phyloP scores from a whole-genome alignment of 148 eudicot species.

The Arbutus unedo region DNA sequence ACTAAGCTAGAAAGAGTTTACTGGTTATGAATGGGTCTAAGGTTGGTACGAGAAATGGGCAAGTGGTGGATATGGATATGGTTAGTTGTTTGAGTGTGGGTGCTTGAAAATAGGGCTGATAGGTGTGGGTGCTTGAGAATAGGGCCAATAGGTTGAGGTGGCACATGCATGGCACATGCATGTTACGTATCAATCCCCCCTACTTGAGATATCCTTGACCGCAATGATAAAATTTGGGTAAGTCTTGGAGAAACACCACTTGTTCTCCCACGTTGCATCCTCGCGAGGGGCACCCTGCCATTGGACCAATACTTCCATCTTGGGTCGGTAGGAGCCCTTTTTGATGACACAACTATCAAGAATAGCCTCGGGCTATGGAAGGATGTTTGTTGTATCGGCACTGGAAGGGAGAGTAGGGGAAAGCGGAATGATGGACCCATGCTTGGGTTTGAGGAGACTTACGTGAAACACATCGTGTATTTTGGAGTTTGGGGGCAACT shows the following conservation, averaged over 20 bases:
- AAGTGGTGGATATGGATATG: too few relatives aligned
- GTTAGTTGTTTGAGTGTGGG: too few relatives aligned
- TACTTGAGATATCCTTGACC: not conserved
- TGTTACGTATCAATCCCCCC: not conserved
- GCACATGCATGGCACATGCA: not conserved
- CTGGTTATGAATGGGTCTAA: too few relatives aligned
- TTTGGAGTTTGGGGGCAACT: not conserved
- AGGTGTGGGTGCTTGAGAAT: too few relatives aligned
- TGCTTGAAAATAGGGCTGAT: too few relatives aligned
- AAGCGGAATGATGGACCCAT: not conserved
- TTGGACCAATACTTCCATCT: not conserved
- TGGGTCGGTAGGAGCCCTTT: not conserved
- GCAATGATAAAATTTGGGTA: not conserved
- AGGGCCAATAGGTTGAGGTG: too few relatives aligned
- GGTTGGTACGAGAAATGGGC: too few relatives aligned
- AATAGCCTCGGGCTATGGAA: not conserved
- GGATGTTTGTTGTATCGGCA: not conserved
- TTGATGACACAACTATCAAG: not conserved
- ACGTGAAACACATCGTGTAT: not conserved
- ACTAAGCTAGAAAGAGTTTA: too few relatives aligned
- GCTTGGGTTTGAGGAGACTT: not conserved
- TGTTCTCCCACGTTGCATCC: not conserved
- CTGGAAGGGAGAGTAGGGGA: not conserved
- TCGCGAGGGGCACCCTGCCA: not conserved
- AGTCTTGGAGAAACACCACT: not conserved